These are phyloP conservation scores for Opeltia flavorubescens DNA, from an alignment of 495 filamentous ascomycete genomes.

Conservation along the genomic window DNA sequence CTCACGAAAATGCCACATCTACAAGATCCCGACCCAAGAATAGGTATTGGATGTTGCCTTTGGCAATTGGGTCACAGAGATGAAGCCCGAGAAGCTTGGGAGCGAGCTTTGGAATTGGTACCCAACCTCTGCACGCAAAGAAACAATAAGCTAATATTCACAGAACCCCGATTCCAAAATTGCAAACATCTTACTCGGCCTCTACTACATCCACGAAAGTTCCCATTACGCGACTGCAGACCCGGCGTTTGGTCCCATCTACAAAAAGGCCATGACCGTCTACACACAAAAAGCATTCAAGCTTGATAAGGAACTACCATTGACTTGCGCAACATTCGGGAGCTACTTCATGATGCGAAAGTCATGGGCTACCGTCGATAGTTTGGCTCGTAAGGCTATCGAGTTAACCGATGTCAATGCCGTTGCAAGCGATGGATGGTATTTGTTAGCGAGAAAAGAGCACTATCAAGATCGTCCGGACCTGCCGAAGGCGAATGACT, in stretches of 20 bases:
- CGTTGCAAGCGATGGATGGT: conserved; percentile 94
- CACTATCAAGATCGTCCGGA: conserved; percentile 57
- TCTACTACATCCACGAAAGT: conserved; percentile 76
- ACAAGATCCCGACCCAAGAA: conserved; percentile 86
- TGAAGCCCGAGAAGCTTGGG: conserved; percentile 80
- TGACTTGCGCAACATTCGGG: conserved; percentile 82
- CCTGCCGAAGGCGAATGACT: conserved; percentile 54
- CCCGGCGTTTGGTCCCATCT: conserved; percentile 62
- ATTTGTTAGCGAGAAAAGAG: conserved; percentile 75
- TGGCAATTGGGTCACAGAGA: conserved; percentile 93
- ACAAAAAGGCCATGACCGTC: conserved; percentile 85
- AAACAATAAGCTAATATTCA: conserved; percentile 4
- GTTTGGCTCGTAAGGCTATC: conserved; percentile 81
- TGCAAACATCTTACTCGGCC: conserved; percentile 75
- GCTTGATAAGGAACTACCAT: conserved; percentile 79
- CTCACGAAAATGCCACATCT: conserved; percentile 71
- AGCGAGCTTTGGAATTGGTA: conserved; percentile 65
- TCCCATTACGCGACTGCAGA: conserved; percentile 63
- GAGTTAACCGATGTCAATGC: conserved; percentile 89
- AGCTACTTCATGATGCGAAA: conserved; percentile 74
- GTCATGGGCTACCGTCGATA: conserved; percentile 62
- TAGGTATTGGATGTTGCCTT: conserved; percentile 88
- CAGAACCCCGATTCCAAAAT: conserved; percentile 77
- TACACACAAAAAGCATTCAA: conserved; percentile 93
- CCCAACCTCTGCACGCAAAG: not conserved